Evolutionary conservation across 305 asterid species (phyloP), one percentile per base, ranked within the genome.

Genomic region (Lippia alba): DNA sequence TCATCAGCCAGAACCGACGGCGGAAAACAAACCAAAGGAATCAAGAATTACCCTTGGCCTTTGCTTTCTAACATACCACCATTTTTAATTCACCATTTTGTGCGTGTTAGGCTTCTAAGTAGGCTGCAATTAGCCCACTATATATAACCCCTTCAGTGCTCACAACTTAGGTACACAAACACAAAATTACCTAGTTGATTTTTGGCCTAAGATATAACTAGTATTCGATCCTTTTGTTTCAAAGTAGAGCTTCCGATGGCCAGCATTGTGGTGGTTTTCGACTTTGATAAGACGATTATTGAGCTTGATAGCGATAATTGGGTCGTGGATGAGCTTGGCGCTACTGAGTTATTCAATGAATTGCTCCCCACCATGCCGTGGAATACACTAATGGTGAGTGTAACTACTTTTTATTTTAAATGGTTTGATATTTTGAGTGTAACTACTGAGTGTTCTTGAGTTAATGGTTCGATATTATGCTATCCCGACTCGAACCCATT

Each of bases 301-400:
- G 94, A 92, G 14, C 5, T 80, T 1, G 97, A 92, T n/a, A 90
- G 92, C 59, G 98, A 92, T 75, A 92, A 92, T 60, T 90, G 98
- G 98, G 94, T 90, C 40, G 76, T 90, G 11, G 97, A 88, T 32
- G 94, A 85, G 61, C 81, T 90, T 4, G 94, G 96, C 0, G 81
- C 81, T 69, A 85, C 89, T 6, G 88, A 80, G 50, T 79, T 87
- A 81, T 90, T 90, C 89, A 78, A 90, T 17, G 83, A 82, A 8
- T 86, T 92, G 30, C 92, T 88, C 19, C 87, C 86, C 45, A 88
- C 94, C 72, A 87, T 88, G 98, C 93, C 93, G 0, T 90, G 98
- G 97, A 92, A 92, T 57, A 70, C 90, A 11, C 54, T 88, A 20
- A 92, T 92, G 97, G 97, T 88, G 46, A n/a, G 60, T 50, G 41